Evolutionary conservation across 805 yeast species (phyloP).

Genomic region (Candida hispaniensis): DNA sequence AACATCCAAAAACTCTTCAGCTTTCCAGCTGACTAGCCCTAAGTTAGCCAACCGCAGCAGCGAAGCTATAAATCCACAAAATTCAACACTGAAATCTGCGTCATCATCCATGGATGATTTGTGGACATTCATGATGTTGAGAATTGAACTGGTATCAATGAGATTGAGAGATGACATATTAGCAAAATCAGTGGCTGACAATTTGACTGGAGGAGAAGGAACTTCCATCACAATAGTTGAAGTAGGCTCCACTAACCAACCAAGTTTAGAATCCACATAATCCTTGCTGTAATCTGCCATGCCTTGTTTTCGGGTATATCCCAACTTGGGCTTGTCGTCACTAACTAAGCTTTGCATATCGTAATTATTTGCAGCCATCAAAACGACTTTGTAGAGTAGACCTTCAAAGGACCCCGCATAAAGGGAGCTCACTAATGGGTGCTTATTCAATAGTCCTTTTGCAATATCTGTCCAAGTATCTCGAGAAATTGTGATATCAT

Average conservation of each 20-base stretch:
- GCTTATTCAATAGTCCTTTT: slow-evolving; percentile 3
- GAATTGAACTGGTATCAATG: not conserved
- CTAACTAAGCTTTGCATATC: slow-evolving; percentile 4
- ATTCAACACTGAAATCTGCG: slow-evolving; percentile 5
- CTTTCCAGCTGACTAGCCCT: slow-evolving; percentile 35
- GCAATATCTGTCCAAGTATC: slow-evolving; percentile 7
- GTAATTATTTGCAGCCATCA: slow-evolving; percentile 5
- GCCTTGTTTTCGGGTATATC: too few relatives aligned
- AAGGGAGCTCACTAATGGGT: slow-evolving; percentile 9
- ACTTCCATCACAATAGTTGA: too few relatives aligned
- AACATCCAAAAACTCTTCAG: slow-evolving; percentile 43
- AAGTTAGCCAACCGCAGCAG: slow-evolving; percentile 41
- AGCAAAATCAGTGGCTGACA: too few relatives aligned
- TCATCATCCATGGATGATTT: slow-evolving; percentile 8
- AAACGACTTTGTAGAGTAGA: slow-evolving; percentile 3
- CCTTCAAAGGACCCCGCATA: slow-evolving; percentile 4
- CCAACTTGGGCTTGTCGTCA: not conserved
- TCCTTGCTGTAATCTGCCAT: too few relatives aligned
- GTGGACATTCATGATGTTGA: slow-evolving; percentile 1
- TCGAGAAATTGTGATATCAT: slow-evolving; percentile 4
- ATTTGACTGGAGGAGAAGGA: too few relatives aligned
- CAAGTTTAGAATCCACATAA: too few relatives aligned
- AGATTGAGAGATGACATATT: too few relatives aligned
- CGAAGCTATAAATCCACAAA: slow-evolving; percentile 34
- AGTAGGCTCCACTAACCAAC: too few relatives aligned